Conservation (phyloP, 176 grass and related monocot species). For the Tillandsia leiboldiana region DNA sequence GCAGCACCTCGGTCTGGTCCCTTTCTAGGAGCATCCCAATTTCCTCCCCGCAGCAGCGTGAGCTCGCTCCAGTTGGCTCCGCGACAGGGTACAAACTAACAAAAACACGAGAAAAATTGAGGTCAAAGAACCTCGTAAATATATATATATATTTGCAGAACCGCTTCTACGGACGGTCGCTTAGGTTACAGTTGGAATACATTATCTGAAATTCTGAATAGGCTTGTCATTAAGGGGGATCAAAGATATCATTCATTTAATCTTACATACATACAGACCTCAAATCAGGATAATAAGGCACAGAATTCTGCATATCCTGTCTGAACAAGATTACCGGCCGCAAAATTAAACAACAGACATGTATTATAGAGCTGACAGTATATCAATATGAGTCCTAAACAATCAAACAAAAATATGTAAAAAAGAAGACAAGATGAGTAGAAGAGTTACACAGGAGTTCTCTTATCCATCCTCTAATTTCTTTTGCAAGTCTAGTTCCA, state of each 20-base stretch:
- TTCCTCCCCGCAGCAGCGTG: conserved; percentile 82
- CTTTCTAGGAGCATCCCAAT: conserved; percentile 89
- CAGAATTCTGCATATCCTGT: background rate
- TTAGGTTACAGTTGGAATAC: conserved; percentile 77
- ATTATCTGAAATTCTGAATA: conserved; percentile 40
- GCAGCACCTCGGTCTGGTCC: conserved; percentile 91
- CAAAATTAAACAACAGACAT: too few relatives aligned
- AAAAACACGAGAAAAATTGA: too few relatives aligned
- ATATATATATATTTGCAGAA: conserved; percentile 73
- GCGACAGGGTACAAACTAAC: conserved; percentile 67
- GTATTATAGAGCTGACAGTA: too few relatives aligned
- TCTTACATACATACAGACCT: conserved; percentile 42
- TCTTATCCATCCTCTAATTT: too few relatives aligned
- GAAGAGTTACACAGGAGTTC: too few relatives aligned
- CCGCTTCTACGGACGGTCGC: conserved; percentile 52
- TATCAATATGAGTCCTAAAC: too few relatives aligned
- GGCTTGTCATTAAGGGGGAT: conserved; percentile 43
- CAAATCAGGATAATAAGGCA: conserved; percentile 40
- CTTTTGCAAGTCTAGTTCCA: too few relatives aligned
- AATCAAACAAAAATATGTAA: too few relatives aligned
- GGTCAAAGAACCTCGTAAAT: background rate
- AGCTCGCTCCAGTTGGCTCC: conserved; percentile 63
- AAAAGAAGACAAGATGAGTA: too few relatives aligned
- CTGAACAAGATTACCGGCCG: too few relatives aligned
- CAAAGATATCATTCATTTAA: conserved; percentile 13